Conservation (phyloP, 1,284 basidiomycete genomes). For the Irpex rosettiformis region DNA sequence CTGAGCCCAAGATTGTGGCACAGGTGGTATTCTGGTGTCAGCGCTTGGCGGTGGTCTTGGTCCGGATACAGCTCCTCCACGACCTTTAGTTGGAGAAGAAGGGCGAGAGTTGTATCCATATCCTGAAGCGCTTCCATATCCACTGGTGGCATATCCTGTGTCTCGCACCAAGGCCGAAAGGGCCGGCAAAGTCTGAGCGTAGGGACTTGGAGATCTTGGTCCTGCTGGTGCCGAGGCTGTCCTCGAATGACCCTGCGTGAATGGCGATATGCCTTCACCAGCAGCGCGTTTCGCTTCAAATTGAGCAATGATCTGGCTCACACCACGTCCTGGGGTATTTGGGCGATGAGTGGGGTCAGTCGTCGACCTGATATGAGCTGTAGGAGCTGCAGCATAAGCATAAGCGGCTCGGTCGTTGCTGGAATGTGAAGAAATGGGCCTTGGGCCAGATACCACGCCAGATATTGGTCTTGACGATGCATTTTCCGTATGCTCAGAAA, state of each 20-base stretch:
- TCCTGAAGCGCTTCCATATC: constrained; percentile 30
- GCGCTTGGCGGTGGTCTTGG: constrained; percentile 24
- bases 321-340: constrained; percentile 49
- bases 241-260: constrained; percentile 41
- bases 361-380: constrained; percentile 24
- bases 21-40: constrained; percentile 33
- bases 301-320: constrained; percentile 68
- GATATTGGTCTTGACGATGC: constrained; percentile 31
- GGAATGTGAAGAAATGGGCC: constrained; percentile 23
- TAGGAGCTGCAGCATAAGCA: constrained; percentile 16
- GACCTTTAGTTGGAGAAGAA: constrained; percentile 44
- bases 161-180: constrained; percentile 20
- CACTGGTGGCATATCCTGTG: constrained; percentile 21
- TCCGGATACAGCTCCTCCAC: constrained; percentile 30
- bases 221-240: constrained; percentile 51
- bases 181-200: constrained; percentile 42
- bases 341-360: constrained; percentile 32
- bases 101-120: constrained; percentile 37
- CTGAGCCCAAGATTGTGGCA: constrained; percentile 22
- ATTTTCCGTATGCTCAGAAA: constrained; percentile 38
- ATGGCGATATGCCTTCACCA: constrained; percentile 27
- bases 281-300: constrained; percentile 57
- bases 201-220: constrained; percentile 50
- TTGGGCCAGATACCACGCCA: constrained; percentile 18
- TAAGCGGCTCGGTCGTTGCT: constrained; percentile 18